Conservation (phyloP, 225 moss, liverwort and hornwort genomes). For the Neckera pumila region DNA sequence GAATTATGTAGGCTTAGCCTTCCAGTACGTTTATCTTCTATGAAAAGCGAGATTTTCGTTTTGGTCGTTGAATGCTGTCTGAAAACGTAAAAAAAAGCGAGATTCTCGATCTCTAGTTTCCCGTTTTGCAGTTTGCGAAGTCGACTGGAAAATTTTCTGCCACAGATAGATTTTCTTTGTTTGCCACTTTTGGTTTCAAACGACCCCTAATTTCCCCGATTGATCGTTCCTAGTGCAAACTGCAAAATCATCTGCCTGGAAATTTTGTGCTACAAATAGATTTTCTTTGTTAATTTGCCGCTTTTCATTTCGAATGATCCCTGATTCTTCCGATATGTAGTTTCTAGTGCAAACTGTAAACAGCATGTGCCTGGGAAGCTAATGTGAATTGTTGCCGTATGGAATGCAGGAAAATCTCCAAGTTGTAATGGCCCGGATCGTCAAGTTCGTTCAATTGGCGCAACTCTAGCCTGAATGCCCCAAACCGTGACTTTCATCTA, state of each 20-base stretch:
- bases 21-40: neutral
- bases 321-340: too few relatives aligned
- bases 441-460: neutral
- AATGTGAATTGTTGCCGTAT: neutral
- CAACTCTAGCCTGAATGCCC: too few relatives aligned
- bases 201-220: neutral
- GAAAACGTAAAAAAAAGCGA: too few relatives aligned
- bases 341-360: neutral
- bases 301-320: too few relatives aligned
- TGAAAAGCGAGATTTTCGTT: neutral
- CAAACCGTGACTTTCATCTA: neutral
- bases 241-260: neutral
- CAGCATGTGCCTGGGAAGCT: neutral
- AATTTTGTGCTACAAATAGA: too few relatives aligned
- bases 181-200: too few relatives aligned
- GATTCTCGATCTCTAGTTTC: neutral
- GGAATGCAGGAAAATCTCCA: neutral
- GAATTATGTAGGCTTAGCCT: neutral
- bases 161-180: neutral
- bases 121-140: neutral
- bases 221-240: neutral
- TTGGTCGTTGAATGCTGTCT: too few relatives aligned
- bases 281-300: too few relatives aligned
- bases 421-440: neutral
- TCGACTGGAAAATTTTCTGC: neutral